Base-by-base conservation (phyloP, 2,329 filamentous ascomycete genomes). In the Fusarium sp. region DNA sequence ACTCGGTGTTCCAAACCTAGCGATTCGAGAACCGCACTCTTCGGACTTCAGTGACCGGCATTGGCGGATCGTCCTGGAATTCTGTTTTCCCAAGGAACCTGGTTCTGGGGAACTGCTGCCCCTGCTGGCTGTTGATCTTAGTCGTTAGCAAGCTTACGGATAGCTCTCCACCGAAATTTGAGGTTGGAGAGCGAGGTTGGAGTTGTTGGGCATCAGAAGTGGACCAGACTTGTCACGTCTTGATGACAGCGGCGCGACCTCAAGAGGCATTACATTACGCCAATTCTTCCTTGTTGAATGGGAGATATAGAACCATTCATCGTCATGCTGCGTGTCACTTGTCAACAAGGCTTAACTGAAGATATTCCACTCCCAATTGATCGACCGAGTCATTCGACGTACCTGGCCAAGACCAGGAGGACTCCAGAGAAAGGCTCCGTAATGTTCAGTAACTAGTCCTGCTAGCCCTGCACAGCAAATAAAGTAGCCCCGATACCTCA, bases 1-100 rank as follows among this genome's bases (percentile, higher is more conserved):
- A 29, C 29, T 40, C 43, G 35, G 48, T 28, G 36, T 36, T 34
- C 25, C 29, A 48, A 25, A 48, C 48, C 48, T 28, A 53, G 41
- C 49, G 65, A 54, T 52, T 64, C 53, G 47, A 55, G 44, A 58
- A 57, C 64, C 67, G 61, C 67, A 67, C 61, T 69, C 68, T 64
- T 69, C 61, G 64, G 59, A 61, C 61, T 61, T 54, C 53, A 63
- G 50, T 55, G 41, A 44, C 55, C 61, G 61, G 64, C 57, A 67
- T 59, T 61, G 57, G 50, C 54, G 65, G 58, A 60, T 67, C 58
- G 15, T 47, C 40, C 42, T 53, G 42, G 47, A 45, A 13, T 40
- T 35, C 50, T 22, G 39, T 48, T 49, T 42, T 52, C 57, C 45
- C 39, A 52, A 39, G 39, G 42, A 55, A 49, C 42, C 41, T 55